Evolutionary conservation across 345 rosid genomes (phyloP).

Genomic region (Melaleuca quinquenervia): DNA sequence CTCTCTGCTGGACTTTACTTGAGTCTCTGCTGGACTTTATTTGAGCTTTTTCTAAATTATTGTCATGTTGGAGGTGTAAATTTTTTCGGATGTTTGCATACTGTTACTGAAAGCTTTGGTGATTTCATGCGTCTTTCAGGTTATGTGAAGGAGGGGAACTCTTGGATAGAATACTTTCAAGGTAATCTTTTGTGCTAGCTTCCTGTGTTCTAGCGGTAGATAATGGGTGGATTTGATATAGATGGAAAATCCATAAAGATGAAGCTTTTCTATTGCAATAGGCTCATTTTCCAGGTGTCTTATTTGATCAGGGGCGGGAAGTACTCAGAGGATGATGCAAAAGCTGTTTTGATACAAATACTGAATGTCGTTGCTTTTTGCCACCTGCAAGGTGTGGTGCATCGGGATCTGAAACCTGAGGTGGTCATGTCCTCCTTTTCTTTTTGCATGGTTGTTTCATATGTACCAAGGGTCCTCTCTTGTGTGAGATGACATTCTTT

Average conservation of each 20-base stretch:
- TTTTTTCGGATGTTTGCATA: neutral
- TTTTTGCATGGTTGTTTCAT: neutral
- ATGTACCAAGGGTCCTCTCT: neutral
- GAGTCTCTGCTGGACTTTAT: neutral
- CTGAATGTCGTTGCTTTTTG: conserved; percentile 87
- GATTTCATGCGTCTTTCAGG: conserved; percentile 29
- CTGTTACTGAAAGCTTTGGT: neutral
- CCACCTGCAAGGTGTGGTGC: conserved; percentile 98
- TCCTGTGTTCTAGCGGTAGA: neutral
- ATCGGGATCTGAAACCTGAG: conserved; percentile 99
- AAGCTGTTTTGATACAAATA: conserved; percentile 80
- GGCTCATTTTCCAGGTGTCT: neutral
- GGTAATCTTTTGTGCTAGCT: conserved; percentile 28
- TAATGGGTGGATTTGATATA: neutral
- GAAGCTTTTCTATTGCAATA: neutral
- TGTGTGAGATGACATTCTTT: neutral
- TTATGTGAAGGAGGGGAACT: conserved; percentile 98
- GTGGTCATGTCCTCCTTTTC: conserved; percentile 13
- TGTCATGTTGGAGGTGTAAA: neutral
- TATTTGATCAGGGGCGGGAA: conserved; percentile 73
- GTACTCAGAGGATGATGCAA: conserved; percentile 95
- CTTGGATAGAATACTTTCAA: conserved; percentile 89
- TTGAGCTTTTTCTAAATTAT: neutral
- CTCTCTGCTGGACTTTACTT: neutral
- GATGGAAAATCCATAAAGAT: neutral